Conservation (phyloP, 768 basidiomycete genomes). For the Amanita brunnescens region DNA sequence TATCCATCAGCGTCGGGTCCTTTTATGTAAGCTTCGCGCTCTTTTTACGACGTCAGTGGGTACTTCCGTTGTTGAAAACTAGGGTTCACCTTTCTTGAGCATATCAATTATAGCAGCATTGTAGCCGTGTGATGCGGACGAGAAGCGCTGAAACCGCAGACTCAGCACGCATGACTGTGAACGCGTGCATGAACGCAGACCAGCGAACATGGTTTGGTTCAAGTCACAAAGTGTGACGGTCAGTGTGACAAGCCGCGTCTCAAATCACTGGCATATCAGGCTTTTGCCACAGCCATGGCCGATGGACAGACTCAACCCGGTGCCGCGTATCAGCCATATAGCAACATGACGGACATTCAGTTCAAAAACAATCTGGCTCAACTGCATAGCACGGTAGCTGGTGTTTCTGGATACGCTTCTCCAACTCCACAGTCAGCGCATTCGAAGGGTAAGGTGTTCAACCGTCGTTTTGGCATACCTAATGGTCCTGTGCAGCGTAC, state of each 20-base stretch:
- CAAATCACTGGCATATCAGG: too few species aligned
- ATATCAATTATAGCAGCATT: constrained; percentile 25
- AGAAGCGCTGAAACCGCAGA: constrained; percentile 7
- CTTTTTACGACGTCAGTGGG: constrained; percentile 18
- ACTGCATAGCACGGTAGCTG: constrained; percentile 27
- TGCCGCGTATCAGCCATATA: constrained; percentile 21
- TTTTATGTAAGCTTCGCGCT: constrained; percentile 20
- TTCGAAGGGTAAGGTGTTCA: constrained; percentile 22
- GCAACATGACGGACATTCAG: constrained; percentile 52
- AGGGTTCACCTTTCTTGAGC: constrained; percentile 30
- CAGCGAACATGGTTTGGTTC: neutral
- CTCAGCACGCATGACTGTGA: constrained; percentile 1
- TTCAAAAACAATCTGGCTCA: constrained; percentile 56
- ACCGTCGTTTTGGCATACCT: neutral
- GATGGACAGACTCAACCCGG: constrained; percentile 17
- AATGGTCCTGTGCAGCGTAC: constrained; percentile 34
- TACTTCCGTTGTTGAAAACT: neutral
- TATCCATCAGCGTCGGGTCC: constrained; percentile 20
- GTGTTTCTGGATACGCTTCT: constrained; percentile 29
- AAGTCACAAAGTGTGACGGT: neutral
- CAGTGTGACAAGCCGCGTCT: constrained; percentile 8
- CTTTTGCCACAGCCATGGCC: constrained; percentile 15
- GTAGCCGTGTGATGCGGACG: neutral
- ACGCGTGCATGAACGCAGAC: constrained; percentile 7
- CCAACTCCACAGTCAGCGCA: constrained; percentile 29